Evolutionary conservation across 805 yeast species (phyloP), one percentile per base, ranked within the genome.

Genomic region (Spathaspora arborariae): DNA sequence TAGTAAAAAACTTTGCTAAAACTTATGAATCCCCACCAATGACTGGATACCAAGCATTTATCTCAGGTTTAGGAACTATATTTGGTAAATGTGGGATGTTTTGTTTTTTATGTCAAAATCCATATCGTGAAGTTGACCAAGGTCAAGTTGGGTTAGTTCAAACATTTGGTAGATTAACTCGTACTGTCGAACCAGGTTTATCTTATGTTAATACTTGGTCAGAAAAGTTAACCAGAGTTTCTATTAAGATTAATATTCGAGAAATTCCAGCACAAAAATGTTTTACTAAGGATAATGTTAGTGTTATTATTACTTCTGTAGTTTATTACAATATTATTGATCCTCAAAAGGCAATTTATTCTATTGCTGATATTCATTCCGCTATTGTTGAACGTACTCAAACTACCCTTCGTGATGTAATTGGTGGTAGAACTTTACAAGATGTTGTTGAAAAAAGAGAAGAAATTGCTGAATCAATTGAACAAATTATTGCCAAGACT

Each of bases 371-470:
- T 55, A 77, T 84, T 47, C 72, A 73, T 49, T 64, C 62, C 38
- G 85, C 89, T 15, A 71, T 84, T 45, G 64, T 72, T 45, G 88
- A 83, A 60, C 72, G 88, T 59, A 82, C 88, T 4, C 87, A 83
- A 63, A 84, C 88, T 38, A 84, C 90, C 2, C 67, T 84, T 57
- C 73, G 90, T 61, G 87, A 83, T 53, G 90, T 84, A 19, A 75
- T 82, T 46, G 90, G 90, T 51, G 71, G 83, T 27, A 65, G 87
- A 42, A 72, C 70, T 18, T 68, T 84, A 55, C 90, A 84, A 65
- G 89, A 84, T 54, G 85, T 83, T 19, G 82, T 84, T 55, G 89
- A 84, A 57, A 79, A 82, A 59, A 67, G 90, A 52, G 89, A 83
- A 54, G 86, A 83, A 60, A 76, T 84, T 51, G 88, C 89, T 18